These are phyloP conservation scores for Letharia columbiana DNA, from an alignment of 495 filamentous ascomycete species.

Conservation along the genomic window DNA sequence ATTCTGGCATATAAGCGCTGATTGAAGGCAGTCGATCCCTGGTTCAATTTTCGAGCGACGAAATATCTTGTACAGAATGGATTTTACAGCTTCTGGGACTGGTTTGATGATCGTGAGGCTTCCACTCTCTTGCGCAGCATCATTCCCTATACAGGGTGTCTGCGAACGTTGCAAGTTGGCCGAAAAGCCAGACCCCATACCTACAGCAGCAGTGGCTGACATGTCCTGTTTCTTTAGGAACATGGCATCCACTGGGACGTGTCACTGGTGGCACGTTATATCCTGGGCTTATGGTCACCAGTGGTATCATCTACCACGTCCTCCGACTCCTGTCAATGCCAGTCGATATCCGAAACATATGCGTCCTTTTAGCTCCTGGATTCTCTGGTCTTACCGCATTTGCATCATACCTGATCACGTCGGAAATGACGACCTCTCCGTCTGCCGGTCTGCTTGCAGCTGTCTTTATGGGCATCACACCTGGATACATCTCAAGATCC, in stretches of 20 bases:
- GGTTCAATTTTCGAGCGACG: slow-evolving; percentile 99
- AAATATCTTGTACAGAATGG: slow-evolving; percentile 95
- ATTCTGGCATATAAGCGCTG: slow-evolving; percentile 24
- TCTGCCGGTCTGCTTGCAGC: slow-evolving; percentile 94
- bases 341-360: slow-evolving; percentile 98
- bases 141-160: background rate
- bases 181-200: background rate
- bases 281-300: slow-evolving; percentile 98
- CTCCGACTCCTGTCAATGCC: slow-evolving; percentile 87
- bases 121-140: background rate
- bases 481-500: slow-evolving; percentile 94
- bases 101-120: slow-evolving; percentile 89
- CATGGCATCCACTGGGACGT: slow-evolving; percentile 98
- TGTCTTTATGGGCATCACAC: slow-evolving; percentile 92
- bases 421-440: slow-evolving; percentile 85
- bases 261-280: slow-evolving; percentile 98
- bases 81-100: slow-evolving; percentile 99
- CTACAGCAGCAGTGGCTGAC: slow-evolving; percentile 12
- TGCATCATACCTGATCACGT: slow-evolving; percentile 91
- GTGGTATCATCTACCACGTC: slow-evolving; percentile 90
- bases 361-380: slow-evolving; percentile 88
- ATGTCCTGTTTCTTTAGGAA: slow-evolving; percentile 45
- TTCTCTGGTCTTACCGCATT: slow-evolving; percentile 94
- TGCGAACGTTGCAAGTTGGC: slow-evolving; percentile 1
- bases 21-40: slow-evolving; percentile 76